Evolutionary conservation across 1,284 basidiomycete genomes (phyloP), one percentile per base, ranked within the genome.

Genomic region (Ganoderma boninense): DNA sequence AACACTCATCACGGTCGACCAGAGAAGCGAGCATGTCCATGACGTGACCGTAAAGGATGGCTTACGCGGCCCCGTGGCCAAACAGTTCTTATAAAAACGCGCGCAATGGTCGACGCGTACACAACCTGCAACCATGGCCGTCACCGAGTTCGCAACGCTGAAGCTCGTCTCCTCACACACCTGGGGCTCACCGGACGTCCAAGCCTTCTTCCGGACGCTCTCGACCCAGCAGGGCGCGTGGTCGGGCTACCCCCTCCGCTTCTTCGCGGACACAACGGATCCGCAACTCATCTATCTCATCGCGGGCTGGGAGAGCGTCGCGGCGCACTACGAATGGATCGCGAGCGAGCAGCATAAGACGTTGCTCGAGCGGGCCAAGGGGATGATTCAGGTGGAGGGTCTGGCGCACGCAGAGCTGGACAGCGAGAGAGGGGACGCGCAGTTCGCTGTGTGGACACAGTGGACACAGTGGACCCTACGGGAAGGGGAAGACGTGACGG

Each of bases 261-360:
- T 82, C 75, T 85, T 83, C 77, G 73, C 77, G 16, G 77, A 82
- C 67, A 65, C 70, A 18, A 43, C 67, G 6, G 71, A 77, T 43
- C 62, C 77, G 4, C 68, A 64, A 4, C 70, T 77, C 44, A 67
- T 87, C 2, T 82, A 84, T 73, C 73, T 88, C 49, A 71, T 86
- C 49, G 83, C 85, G 3, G 85, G 86, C 4, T 88, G 86, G 87
- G 65, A 78, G 64, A 79, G 80, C 69, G 81, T 83, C 23, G 71
- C 73, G 11, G 82, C 82, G 11, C 86, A 87, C 70, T 66, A 80
- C 32, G 76, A 79, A 42, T 87, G 85, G 85, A 84, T 86, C 44
- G 73, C 69, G 14, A 84, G 84, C 72, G 78, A 81, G 11, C 76
- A 74, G 69, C 86, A 87, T 65, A 80, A 85, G 69, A 79, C 77